Evolutionary conservation across 73 alveolate species (phyloP).

Genomic region (Uronychia binucleata): DNA sequence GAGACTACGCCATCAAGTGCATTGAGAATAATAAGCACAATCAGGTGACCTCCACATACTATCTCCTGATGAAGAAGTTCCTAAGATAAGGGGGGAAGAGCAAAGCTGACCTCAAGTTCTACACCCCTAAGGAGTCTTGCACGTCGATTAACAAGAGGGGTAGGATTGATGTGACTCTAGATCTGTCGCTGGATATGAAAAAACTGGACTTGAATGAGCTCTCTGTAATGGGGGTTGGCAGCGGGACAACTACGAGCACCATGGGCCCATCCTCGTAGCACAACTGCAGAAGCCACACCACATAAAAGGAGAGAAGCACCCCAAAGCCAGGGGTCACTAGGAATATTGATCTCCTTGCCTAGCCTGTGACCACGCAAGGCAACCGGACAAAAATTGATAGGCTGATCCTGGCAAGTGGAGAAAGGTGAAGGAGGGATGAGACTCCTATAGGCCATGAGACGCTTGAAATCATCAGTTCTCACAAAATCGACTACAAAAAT

Average conservation of each 20-base stretch:
- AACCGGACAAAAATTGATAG: background rate
- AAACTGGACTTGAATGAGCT: background rate
- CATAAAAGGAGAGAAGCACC: background rate
- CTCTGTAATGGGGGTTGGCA: background rate
- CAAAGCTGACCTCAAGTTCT: constrained; percentile 74
- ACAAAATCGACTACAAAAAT: background rate
- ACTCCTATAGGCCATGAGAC: background rate
- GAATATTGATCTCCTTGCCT: background rate
- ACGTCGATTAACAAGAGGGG: background rate
- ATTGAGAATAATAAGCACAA: constrained; percentile 78
- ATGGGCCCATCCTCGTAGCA: background rate
- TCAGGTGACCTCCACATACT: constrained; percentile 82
- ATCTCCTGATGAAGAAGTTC: constrained; percentile 57
- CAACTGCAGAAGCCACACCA: background rate
- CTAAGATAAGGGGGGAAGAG: constrained; percentile 65
- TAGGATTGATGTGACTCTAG: too few species aligned
- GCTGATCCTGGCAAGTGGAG: background rate
- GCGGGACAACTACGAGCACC: background rate
- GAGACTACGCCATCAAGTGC: constrained; percentile 72
- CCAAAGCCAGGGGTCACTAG: background rate
- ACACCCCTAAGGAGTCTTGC: constrained; percentile 20
- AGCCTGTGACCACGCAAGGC: background rate
- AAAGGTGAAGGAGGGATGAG: background rate
- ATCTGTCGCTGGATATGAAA: background rate
- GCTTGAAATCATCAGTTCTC: background rate